Conservation (phyloP, 495 filamentous ascomycete genomes). For the Umbilicaria muhlenbergii region DNA sequence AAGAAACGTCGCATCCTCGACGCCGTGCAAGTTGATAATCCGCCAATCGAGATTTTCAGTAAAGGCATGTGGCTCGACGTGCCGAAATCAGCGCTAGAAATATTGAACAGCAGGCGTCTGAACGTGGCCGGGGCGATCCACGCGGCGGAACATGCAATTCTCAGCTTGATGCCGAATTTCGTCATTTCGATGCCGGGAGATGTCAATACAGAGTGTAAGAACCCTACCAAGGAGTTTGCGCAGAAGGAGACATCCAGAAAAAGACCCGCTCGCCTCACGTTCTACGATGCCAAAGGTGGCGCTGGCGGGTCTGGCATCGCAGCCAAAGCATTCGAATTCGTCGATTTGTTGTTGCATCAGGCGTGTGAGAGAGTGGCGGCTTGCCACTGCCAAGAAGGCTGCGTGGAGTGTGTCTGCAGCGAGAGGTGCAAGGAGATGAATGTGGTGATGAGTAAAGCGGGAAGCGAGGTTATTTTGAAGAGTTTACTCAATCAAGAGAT, state of each 20-base stretch:
- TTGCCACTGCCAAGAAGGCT: slow-evolving; percentile 61
- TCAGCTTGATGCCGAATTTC: slow-evolving; percentile 77
- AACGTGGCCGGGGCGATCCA: slow-evolving; percentile 87
- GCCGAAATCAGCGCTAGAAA: slow-evolving; percentile 59
- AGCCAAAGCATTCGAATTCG: slow-evolving; percentile 83
- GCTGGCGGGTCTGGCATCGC: slow-evolving; percentile 70
- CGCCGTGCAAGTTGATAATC: slow-evolving; percentile 84
- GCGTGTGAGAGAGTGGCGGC: slow-evolving; percentile 64
- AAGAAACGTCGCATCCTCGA: slow-evolving; percentile 71
- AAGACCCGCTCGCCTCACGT: slow-evolving; percentile 74
- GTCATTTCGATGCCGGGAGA: slow-evolving; percentile 77
- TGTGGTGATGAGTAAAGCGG: slow-evolving; percentile 85
- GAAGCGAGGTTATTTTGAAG: slow-evolving; percentile 64
- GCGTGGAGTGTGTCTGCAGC: slow-evolving; percentile 75
- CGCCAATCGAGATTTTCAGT: slow-evolving; percentile 64
- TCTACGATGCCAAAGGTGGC: slow-evolving; percentile 90
- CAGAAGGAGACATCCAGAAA: slow-evolving; percentile 61
- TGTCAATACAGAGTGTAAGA: slow-evolving; percentile 88
- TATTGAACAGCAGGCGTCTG: slow-evolving; percentile 52
- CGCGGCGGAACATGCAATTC: slow-evolving; percentile 80
- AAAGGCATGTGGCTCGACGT: slow-evolving; percentile 98
- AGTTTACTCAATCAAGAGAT: slow-evolving; percentile 60
- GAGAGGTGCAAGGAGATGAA: slow-evolving; percentile 81
- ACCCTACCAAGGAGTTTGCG: slow-evolving; percentile 60
- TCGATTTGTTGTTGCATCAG: slow-evolving; percentile 60